These are phyloP conservation scores for Licmophora abbreviata DNA, from an alignment of 108 stramenopile species.

Conservation along the genomic window DNA sequence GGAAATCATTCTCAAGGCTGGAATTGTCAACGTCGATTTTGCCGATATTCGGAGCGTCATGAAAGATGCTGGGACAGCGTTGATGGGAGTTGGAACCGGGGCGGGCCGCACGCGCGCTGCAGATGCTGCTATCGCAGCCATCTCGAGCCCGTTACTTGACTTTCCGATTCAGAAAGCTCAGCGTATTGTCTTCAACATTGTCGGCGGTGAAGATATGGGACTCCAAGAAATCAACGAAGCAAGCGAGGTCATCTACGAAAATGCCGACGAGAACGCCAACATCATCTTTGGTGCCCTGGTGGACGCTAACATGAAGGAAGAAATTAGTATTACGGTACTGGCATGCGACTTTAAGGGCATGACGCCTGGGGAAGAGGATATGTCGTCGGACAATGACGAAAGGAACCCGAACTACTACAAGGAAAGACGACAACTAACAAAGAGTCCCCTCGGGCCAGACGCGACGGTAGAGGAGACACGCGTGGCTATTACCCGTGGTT, in stretches of 20 bases:
- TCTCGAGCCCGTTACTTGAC: conserved; percentile 62
- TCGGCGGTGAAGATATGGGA: conserved; percentile 75
- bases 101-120: conserved; percentile 52
- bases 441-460: conserved; percentile 51
- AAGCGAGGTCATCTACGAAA: conserved; percentile 76
- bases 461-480: conserved; percentile 49
- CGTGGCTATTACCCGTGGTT: conserved; percentile 49
- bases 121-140: conserved; percentile 72
- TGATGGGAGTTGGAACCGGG: conserved; percentile 75
- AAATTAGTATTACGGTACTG: conserved; percentile 56
- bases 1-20: conserved; percentile 77
- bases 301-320: conserved; percentile 54
- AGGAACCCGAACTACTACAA: conserved; percentile 48
- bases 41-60: conserved; percentile 73
- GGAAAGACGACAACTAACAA: conserved; percentile 42
- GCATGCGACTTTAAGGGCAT: conserved; percentile 55
- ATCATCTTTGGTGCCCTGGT: conserved; percentile 84
- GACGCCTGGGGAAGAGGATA: conserved; percentile 6
- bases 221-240: conserved; percentile 71
- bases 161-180: conserved; percentile 46
- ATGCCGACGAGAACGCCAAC: conserved; percentile 75
- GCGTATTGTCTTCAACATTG: conserved; percentile 63
- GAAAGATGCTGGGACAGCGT: conserved; percentile 61
- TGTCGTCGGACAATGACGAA: not conserved
- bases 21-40: conserved; percentile 78